A percentile compares a stretch with the other conserved stretches of the same genome.
These are phyloP conservation scores for Naganishia friedmannii DNA, from an alignment of 768 basidiomycete genomes.

Conservation along the genomic window DNA sequence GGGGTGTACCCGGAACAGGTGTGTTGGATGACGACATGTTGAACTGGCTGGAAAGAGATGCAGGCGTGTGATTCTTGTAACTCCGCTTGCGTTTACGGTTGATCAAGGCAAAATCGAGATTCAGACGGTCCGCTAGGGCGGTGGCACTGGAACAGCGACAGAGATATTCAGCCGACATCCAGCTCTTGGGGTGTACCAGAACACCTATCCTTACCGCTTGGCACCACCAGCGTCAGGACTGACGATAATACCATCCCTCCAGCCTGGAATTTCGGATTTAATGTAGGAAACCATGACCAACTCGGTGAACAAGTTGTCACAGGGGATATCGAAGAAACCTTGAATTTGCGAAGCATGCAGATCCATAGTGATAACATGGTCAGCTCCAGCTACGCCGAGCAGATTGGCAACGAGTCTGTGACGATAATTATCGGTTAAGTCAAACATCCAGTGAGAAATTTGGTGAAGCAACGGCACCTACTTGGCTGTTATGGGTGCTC, in stretches of 20 bases:
- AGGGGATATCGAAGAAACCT: constrained; percentile 98
- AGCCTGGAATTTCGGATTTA: constrained; percentile 79
- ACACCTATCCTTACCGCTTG: constrained; percentile 65
- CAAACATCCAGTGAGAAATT: neutral
- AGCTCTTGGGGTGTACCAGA: neutral
- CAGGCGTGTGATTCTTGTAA: constrained; percentile 7
- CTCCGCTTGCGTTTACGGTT: constrained; percentile 88
- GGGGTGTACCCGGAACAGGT: constrained; percentile 43
- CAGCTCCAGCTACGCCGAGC: constrained; percentile 77
- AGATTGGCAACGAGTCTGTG: constrained; percentile 84
- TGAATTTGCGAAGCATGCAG: constrained; percentile 98
- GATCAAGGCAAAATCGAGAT: constrained; percentile 96
- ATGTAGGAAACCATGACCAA: constrained; percentile 93
- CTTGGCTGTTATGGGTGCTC: constrained; percentile 96
- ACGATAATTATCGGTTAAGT: neutral
- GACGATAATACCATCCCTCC: constrained; percentile 82
- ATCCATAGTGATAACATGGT: constrained; percentile 99
- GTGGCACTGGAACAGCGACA: constrained; percentile 66
- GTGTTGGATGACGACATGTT: constrained; percentile 16
- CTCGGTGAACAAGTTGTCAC: constrained; percentile 98
- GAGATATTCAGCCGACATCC: neutral
- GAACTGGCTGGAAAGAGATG: constrained; percentile 45
- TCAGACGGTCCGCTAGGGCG: constrained; percentile 90
- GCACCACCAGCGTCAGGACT: constrained; percentile 98
- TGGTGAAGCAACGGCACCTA: constrained; percentile 32